Evolutionary conservation across 2,329 filamentous ascomycete genomes (phyloP).

Genomic region (Aspergillus flavus): DNA sequence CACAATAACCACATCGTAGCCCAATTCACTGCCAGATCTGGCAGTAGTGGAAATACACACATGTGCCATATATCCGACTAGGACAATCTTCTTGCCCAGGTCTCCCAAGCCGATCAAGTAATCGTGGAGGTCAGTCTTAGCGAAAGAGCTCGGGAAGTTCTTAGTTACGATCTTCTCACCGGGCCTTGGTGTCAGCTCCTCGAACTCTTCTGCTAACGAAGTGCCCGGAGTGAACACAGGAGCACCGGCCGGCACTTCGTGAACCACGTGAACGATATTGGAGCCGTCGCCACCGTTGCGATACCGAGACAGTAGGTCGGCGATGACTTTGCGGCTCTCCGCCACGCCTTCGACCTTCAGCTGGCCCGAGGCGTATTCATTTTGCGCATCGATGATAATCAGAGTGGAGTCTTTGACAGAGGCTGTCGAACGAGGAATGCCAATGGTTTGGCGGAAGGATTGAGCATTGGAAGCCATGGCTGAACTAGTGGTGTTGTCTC

Average conservation of each 20-base stretch:
- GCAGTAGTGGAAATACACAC: slow-evolving; percentile 67
- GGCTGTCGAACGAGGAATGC: slow-evolving; percentile 58
- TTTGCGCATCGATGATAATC: slow-evolving; percentile 71
- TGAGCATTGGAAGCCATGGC: slow-evolving; percentile 10
- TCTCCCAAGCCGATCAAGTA: slow-evolving; percentile 53
- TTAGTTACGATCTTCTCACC: slow-evolving; percentile 64
- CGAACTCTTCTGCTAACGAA: slow-evolving; percentile 61
- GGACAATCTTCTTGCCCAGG: slow-evolving; percentile 60
- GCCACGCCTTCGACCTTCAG: slow-evolving; percentile 59
- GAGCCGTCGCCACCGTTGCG: slow-evolving; percentile 46
- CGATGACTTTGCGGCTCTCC: slow-evolving; percentile 59
- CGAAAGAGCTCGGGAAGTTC: slow-evolving; percentile 61
- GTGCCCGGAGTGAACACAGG: slow-evolving; percentile 69
- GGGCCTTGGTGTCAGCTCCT: slow-evolving; percentile 57
- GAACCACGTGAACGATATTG: slow-evolving; percentile 64
- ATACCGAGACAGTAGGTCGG: slow-evolving; percentile 61
- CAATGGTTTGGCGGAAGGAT: slow-evolving; percentile 57
- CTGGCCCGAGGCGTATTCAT: slow-evolving; percentile 62
- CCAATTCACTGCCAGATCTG: slow-evolving; percentile 60
- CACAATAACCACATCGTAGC: slow-evolving; percentile 65
- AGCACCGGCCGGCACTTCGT: slow-evolving; percentile 61
- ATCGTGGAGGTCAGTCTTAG: slow-evolving; percentile 61
- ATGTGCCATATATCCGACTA: slow-evolving; percentile 53
- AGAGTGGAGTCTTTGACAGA: slow-evolving; percentile 61
- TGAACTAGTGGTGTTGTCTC: not conserved